Evolutionary conservation across 176 grass and related monocot species (phyloP), one percentile per base, ranked within the genome.

Genomic region (Cymbopogon citratus): DNA sequence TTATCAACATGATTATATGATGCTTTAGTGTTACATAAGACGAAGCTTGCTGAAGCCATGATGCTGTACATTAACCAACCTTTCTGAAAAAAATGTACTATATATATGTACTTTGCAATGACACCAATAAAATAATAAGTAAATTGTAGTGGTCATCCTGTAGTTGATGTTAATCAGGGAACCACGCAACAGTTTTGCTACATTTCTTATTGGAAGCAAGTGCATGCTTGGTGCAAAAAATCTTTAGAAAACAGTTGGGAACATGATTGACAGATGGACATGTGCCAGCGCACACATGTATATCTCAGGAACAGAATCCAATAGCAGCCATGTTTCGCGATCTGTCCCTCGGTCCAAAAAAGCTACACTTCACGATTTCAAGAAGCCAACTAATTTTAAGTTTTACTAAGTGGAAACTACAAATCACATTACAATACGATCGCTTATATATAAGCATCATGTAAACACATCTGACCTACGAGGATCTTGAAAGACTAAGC

Each of bases 111-210:
- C 25, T 21, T 44, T 65, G 62, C 56, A 66, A 21, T 38, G 33
- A 62, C 9, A 52, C 76, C 49, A 34, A 51, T 69, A 75, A 24
- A 77, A 16, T 69, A 77, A 13, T 12, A 10, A 25, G 56, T 75
- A 71, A 26, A 62, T 41, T 87, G 74, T 44, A 77, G 23, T 29
- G 31, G 29, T 39, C 16, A 56, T 27, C 78, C 15, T 72, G 46
- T 66, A 29, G 81, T 23, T 87, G 73, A 84, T 79, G 68, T 66
- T 29, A 36, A 84, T 39, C 9, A 13, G 39, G 45, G 61, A 74
- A 74, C 36, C 2, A 10, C 59, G 24, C 44, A 66, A 74, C 73
- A 72, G 56, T 66, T 27, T 16, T 31, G 26, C 49, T 13, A 73
- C 69, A 40, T 68, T 71, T 71, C 1, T 81, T 51, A 73, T 52